Evolutionary conservation across 1,284 basidiomycete genomes (phyloP).

Genomic region (Moniliophthora roreri): DNA sequence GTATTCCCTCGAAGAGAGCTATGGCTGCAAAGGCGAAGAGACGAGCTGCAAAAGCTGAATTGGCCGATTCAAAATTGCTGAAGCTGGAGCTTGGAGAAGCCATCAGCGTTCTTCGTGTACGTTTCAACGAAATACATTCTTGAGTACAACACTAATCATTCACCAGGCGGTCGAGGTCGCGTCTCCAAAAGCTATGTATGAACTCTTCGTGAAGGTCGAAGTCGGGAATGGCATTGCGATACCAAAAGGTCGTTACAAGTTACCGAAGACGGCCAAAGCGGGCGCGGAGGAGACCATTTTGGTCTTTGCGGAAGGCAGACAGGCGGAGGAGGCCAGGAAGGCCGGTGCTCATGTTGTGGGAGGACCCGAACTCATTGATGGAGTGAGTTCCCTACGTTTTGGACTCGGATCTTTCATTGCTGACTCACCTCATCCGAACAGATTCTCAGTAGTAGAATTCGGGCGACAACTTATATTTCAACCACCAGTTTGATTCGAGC

Average conservation of each 20-base stretch:
- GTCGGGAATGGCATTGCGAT: conserved; percentile 73
- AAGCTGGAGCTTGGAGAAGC: conserved; percentile 66
- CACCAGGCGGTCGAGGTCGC: conserved; percentile 37
- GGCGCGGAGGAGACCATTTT: conserved; percentile 73
- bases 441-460: conserved; percentile 67
- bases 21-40: conserved; percentile 55
- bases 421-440: conserved; percentile 32
- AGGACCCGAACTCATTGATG: conserved; percentile 79
- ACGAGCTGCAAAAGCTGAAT: conserved; percentile 42
- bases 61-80: conserved; percentile 46
- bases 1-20: conserved; percentile 62
- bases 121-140: conserved; percentile 25
- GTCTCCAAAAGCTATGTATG: conserved; percentile 75
- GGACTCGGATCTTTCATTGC: background rate
- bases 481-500: conserved; percentile 78
- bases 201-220: conserved; percentile 78
- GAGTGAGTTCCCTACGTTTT: conserved; percentile 46
- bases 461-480: conserved; percentile 83
- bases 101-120: conserved; percentile 65
- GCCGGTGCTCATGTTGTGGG: conserved; percentile 56
- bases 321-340: conserved; percentile 73
- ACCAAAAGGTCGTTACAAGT: conserved; percentile 75
- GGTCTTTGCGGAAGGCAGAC: conserved; percentile 83
- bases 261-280: conserved; percentile 74
- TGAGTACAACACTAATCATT: background rate